Conservation (phyloP, 306 rosid genomes). For the Trichosanthes truncata region DNA sequence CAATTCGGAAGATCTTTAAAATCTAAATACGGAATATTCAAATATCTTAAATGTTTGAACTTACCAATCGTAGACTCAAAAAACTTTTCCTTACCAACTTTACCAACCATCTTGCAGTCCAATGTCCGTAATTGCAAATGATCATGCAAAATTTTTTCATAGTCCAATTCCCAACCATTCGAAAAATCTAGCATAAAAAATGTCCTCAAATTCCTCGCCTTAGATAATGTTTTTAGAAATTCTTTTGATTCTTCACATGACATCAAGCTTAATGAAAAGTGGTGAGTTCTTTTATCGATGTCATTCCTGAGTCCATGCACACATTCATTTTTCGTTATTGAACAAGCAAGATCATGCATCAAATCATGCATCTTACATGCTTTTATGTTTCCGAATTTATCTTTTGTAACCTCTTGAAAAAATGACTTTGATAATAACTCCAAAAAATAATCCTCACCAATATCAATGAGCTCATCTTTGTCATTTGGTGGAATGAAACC, state of each 20-base stretch:
- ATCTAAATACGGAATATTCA: neutral
- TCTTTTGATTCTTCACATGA: neutral
- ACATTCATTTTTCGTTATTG: neutral
- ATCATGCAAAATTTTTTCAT: neutral
- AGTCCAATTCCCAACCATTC: no score
- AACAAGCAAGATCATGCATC: neutral
- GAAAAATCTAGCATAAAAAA: neutral
- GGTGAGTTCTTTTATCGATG: neutral
- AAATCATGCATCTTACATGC: neutral
- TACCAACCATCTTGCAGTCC: no score
- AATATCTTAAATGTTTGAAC: neutral
- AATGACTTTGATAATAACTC: neutral
- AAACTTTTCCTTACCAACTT: neutral
- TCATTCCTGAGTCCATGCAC: neutral
- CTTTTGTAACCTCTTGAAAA: neutral
- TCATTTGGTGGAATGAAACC: constrained; percentile 5
- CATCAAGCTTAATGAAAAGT: neutral
- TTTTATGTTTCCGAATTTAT: neutral
- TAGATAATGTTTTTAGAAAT: neutral
- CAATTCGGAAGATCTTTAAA: neutral
- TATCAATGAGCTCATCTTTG: neutral
- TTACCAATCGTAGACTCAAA: neutral
- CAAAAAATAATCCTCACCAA: neutral
- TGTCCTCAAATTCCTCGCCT: constrained; percentile 15
- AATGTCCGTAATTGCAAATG: constrained; percentile 14